phyloP scores from a whole-genome alignment of 495 filamentous ascomycete genomes.

The Hyphodiscus hymeniophilus region DNA sequence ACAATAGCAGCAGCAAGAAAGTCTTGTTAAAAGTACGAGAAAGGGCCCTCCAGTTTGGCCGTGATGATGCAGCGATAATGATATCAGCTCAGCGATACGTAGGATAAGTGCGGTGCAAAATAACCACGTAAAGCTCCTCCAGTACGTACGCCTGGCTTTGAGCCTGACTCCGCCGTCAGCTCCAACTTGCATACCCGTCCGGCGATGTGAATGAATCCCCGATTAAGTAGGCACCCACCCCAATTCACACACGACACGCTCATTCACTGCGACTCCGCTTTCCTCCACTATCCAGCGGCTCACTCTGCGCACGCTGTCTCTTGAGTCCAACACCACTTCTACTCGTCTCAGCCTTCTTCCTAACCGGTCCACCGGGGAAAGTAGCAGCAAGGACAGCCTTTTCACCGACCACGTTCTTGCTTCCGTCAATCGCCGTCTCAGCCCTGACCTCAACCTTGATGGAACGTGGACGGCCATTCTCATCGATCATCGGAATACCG shows the following conservation, averaged over 20 bases:
- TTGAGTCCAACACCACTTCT: background rate
- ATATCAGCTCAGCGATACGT: no score
- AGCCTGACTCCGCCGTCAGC: no score
- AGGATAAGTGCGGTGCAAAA: no score
- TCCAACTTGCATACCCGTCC: no score
- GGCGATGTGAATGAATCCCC: no score
- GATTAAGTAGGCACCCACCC: background rate
- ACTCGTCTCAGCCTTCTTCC: background rate
- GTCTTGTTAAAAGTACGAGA: no score
- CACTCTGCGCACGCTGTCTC: constrained; percentile 3
- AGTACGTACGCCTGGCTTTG: no score
- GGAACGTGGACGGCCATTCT: constrained; percentile 20
- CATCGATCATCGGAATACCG: constrained; percentile 25
- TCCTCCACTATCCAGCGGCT: background rate
- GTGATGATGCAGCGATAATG: no score
- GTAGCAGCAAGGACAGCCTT: background rate
- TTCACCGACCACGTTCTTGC: constrained; percentile 20
- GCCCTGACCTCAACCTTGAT: constrained; percentile 20
- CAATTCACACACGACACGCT: background rate
- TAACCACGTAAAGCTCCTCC: no score
- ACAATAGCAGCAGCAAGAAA: no score
- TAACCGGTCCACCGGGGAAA: background rate
- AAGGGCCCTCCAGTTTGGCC: no score
- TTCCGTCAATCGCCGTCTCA: constrained; percentile 18
- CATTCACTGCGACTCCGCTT: constrained; percentile 1